Percentiles rank a stretch among this genome's conserved stretches.
These are phyloP conservation scores for Auricularia heimuer DNA, from an alignment of 768 basidiomycete genomes.

Conservation along the genomic window DNA sequence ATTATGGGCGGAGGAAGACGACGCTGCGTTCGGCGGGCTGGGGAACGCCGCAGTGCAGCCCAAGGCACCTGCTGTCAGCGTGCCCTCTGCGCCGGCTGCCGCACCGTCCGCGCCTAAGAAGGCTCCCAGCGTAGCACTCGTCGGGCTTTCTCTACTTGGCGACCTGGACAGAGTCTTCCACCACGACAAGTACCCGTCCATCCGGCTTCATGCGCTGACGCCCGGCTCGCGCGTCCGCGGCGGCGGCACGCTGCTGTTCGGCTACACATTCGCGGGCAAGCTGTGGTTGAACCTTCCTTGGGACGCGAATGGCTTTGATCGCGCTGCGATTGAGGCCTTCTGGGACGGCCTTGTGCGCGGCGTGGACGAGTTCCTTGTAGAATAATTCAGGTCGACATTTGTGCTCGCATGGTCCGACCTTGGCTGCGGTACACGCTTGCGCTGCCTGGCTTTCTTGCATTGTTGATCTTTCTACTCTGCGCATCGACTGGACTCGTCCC, in stretches of 20 bases:
- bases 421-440: too few relatives aligned
- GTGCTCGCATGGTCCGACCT: not conserved
- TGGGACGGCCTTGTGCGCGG: constrained; percentile 51
- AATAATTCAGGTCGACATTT: constrained; percentile 4
- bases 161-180: constrained; percentile 77
- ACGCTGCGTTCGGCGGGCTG: constrained; percentile 23
- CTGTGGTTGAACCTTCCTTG: constrained; percentile 76
- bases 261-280: constrained; percentile 64
- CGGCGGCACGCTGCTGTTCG: constrained; percentile 74
- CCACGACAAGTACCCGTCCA: constrained; percentile 43
- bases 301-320: constrained; percentile 66
- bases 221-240: constrained; percentile 73
- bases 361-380: constrained; percentile 48
- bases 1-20: constrained; percentile 67
- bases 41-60: not conserved
- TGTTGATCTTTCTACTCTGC: too few relatives aligned
- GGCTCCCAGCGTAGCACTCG: constrained; percentile 50
- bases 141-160: constrained; percentile 76
- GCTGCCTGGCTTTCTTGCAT: too few relatives aligned
- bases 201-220: constrained; percentile 63
- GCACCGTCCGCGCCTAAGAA: constrained; percentile 17
- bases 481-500: too few relatives aligned
- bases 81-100: not conserved
- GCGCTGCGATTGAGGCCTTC: constrained; percentile 48
- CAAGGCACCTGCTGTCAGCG: not conserved